Percentiles rank a stretch among this genome's conserved stretches.
Evolutionary conservation across 352 stramenopile genomes (phyloP).

Genomic region (Globisporangium orthogonon): DNA sequence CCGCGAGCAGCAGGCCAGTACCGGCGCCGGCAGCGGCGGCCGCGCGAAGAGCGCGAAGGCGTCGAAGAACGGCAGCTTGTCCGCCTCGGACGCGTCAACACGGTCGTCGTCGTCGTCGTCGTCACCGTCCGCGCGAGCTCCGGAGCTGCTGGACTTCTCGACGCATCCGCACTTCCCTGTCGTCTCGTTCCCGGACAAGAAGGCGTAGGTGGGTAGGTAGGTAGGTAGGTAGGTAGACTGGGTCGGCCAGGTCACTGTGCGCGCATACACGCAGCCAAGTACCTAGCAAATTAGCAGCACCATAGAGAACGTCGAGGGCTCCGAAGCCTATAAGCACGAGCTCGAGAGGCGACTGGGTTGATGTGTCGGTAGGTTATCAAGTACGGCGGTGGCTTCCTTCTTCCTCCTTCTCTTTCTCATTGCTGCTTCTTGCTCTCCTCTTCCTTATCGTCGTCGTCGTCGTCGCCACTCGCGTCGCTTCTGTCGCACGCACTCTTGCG

Average conservation of each 20-base stretch:
- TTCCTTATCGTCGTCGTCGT: constrained; percentile 1
- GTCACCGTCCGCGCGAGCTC: constrained; percentile 4
- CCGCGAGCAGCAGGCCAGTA: constrained; percentile 26
- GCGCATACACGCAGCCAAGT: neutral
- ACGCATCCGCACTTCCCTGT: constrained; percentile 68
- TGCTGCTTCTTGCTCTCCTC: constrained; percentile 19
- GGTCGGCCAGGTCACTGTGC: no score
- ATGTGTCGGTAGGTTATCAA: neutral
- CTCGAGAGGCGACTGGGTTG: no score
- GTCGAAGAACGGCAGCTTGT: constrained; percentile 13
- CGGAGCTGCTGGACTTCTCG: constrained; percentile 51
- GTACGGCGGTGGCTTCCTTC: neutral
- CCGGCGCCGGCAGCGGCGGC: constrained; percentile 2
- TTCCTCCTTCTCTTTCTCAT: neutral
- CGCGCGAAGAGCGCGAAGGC: constrained; percentile 28
- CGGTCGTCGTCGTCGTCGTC: no score
- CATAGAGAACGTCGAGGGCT: neutral
- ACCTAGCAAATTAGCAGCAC: neutral
- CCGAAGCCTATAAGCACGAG: neutral
- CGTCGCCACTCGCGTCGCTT: constrained; percentile 9
- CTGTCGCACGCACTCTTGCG: neutral
- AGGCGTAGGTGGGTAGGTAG: neutral
- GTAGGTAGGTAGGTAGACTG: neutral
- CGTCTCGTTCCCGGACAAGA: constrained; percentile 30
- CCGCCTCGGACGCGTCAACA: neutral